These are phyloP conservation scores for Hexamita inflata DNA, from an alignment of 208 protist species.

Conservation along the genomic window DNA sequence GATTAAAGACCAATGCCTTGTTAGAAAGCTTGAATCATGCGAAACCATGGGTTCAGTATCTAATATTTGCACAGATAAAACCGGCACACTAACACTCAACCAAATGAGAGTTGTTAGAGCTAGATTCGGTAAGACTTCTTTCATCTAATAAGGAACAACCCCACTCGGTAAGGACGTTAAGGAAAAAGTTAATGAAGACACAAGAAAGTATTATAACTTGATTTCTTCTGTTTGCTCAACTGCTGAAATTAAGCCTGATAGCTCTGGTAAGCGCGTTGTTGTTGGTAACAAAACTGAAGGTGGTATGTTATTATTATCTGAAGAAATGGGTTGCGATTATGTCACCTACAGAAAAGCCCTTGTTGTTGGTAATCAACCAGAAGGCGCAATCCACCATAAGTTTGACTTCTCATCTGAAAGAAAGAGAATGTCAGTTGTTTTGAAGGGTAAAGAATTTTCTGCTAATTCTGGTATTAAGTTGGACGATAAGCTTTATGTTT, in stretches of 20 bases:
- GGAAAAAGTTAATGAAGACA: background rate
- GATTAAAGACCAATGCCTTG: constrained; percentile 93
- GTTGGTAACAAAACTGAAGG: constrained; percentile 63
- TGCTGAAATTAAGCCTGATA: background rate
- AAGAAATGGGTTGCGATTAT: constrained; percentile 35
- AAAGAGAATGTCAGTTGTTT: constrained; percentile 52
- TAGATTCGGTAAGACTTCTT: constrained; percentile 51
- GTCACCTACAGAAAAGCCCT: constrained; percentile 5
- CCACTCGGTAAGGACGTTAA: too few relatives aligned
- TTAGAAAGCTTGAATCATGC: constrained; percentile 77
- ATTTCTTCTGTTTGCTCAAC: background rate
- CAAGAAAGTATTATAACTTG: background rate
- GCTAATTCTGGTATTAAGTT: background rate
- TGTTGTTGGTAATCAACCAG: background rate
- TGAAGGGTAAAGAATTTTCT: background rate
- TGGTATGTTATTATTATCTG: constrained; percentile 51
- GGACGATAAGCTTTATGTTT: background rate
- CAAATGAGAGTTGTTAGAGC: constrained; percentile 78
- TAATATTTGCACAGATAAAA: constrained; percentile 83
- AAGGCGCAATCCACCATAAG: background rate
- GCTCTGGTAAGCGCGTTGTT: background rate
- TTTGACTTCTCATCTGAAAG: constrained; percentile 45
- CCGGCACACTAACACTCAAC: constrained; percentile 88
- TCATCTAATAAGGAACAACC: constrained; percentile 42
- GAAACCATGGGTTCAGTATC: constrained; percentile 83